These are phyloP conservation scores for Globisporangium cystogenes DNA, from an alignment of 352 stramenopile species.

Conservation along the genomic window DNA sequence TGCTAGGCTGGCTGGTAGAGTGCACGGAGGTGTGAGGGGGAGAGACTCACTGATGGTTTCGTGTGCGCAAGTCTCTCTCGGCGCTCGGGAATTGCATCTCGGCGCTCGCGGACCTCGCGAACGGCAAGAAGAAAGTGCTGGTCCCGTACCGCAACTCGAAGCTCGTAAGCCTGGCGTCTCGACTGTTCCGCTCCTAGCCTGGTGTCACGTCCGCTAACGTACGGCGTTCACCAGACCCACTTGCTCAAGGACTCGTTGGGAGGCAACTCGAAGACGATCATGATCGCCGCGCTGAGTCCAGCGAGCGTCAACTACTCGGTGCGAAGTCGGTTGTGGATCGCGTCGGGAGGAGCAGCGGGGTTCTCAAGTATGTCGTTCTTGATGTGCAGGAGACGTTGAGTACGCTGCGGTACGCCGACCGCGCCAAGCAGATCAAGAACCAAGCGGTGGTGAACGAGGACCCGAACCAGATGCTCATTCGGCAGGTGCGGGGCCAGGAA, in stretches of 20 bases:
- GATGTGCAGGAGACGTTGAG: constrained; percentile 78
- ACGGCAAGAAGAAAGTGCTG: constrained; percentile 82
- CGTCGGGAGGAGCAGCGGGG: not conserved
- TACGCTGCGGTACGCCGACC: constrained; percentile 88
- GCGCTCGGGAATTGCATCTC: constrained; percentile 92
- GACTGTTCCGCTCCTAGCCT: not conserved
- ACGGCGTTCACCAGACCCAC: constrained; percentile 41
- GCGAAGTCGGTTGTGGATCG: not conserved
- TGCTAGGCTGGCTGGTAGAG: not conserved
- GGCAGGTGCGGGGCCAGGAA: constrained; percentile 29
- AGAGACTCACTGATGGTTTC: not conserved
- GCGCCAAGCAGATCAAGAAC: constrained; percentile 93
- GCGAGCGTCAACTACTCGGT: constrained; percentile 86
- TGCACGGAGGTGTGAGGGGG: not conserved
- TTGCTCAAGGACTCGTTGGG: constrained; percentile 82
- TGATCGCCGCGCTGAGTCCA: constrained; percentile 87
- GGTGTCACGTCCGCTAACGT: not conserved
- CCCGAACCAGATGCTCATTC: constrained; percentile 83
- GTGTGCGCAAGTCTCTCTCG: constrained; percentile 57
- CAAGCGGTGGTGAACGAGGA: constrained; percentile 92
- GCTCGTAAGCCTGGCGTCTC: constrained; percentile 40
- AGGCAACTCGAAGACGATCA: constrained; percentile 89
- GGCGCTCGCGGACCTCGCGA: constrained; percentile 78
- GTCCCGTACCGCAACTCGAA: constrained; percentile 93
- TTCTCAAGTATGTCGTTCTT: not conserved